Evolutionary conservation across 2,329 filamentous ascomycete genomes (phyloP), one percentile per base, ranked within the genome.

Genomic region (Fusarium udum): DNA sequence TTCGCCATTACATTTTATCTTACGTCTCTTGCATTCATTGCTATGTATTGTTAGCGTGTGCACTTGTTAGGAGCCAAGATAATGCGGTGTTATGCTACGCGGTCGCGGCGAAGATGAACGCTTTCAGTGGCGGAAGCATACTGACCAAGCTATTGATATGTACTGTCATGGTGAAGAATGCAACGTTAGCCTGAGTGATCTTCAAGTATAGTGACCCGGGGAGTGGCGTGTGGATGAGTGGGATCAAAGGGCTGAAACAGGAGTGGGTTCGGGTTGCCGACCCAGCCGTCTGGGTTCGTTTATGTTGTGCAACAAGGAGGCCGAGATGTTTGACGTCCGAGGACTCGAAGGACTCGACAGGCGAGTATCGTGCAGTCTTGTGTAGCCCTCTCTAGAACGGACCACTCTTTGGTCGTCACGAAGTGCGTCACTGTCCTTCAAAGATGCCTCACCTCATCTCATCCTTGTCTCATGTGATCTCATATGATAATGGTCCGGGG

Each of bases 1-100:
- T 75, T 92, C 89, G 69, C 92, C 92, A 80, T 92, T 93, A 82
- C 91, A 93, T 80, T 93, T 93, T 78, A 93, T 90, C 81, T 93
- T 93, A 65, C 91, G 89, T n/a, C 91, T 86, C 77, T 93, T 93
- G 81, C 91, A 93, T 79, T 93, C 91, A 78, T 92, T 93, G 75
- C 91, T 92, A 39, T 36, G 24, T 12, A 15, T 40, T 31, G 36
- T 53, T 36, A 57, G 67, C 67, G 16, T 34, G 12, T 34, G n/a
- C 16, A 12, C 31, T 32, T 12, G n/a, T 59, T 18, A 12, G 34
- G 22, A 16, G 24, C 32, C 16, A 32, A 64, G 34, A n/a, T 24
- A 15, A 26, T n/a, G 26, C 11, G 8, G 14, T 18, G 18, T n/a
- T 39, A 28, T 64, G 39, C 49, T 49, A 58, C 28, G 28, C n/a